phyloP scores from a whole-genome alignment of 495 filamentous ascomycete species.

The Trichoderma erinaceum region DNA sequence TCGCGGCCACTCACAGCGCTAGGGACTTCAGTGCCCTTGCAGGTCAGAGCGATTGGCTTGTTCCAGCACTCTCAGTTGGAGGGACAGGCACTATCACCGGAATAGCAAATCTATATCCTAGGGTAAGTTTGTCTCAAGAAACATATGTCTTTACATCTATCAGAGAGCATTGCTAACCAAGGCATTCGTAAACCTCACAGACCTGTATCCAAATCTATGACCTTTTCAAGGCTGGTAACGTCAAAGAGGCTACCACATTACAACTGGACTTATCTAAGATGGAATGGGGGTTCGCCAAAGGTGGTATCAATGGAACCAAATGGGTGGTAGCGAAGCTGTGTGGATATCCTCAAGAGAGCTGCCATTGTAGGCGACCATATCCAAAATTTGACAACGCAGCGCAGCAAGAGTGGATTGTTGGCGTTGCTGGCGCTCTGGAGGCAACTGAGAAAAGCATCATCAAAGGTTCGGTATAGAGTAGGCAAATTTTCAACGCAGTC shows the following conservation, averaged over 20 bases:
- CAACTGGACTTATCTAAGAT: constrained; percentile 31
- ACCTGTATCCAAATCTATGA: constrained; percentile 31
- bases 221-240: constrained; percentile 29
- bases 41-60: constrained; percentile 27
- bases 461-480: not conserved
- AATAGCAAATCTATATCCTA: constrained; percentile 27
- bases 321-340: constrained; percentile 34
- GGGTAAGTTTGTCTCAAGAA: constrained; percentile 5
- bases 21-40: constrained; percentile 24
- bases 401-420: constrained; percentile 29
- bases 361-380: constrained; percentile 35
- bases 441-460: constrained; percentile 7
- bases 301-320: constrained; percentile 39
- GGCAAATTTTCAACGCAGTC: no score
- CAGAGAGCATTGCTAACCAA: not conserved
- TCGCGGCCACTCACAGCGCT: constrained; percentile 18
- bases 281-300: constrained; percentile 39
- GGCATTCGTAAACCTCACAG: constrained; percentile 2
- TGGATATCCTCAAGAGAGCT: constrained; percentile 34
- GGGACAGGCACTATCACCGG: constrained; percentile 28
- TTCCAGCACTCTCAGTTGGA: constrained; percentile 26
- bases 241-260: constrained; percentile 30
- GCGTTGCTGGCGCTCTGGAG: constrained; percentile 20
- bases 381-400: constrained; percentile 30
- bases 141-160: not conserved